phyloP scores from a whole-genome alignment of 75 land plant species.

The Azolla pinnata region DNA sequence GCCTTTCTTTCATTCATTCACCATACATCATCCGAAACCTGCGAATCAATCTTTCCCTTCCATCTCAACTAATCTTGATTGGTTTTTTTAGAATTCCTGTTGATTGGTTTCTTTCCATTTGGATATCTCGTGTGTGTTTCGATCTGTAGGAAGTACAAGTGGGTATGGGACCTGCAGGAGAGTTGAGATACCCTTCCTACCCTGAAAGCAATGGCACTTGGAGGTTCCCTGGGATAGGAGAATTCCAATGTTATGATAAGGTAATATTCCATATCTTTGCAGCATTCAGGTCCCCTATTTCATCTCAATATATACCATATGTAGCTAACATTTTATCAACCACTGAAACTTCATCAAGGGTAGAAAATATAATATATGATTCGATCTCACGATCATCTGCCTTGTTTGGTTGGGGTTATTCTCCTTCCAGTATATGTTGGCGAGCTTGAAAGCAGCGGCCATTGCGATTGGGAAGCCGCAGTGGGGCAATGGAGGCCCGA shows the following conservation, averaged over 20 bases:
- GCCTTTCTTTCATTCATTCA: background rate
- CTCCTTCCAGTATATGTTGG: slow-evolving; percentile 48
- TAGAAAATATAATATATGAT: no score
- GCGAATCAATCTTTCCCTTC: no score
- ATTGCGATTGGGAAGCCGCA: slow-evolving; percentile 34
- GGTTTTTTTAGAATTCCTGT: background rate
- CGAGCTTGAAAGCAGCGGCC: slow-evolving; percentile 49
- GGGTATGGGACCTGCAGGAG: slow-evolving; percentile 44
- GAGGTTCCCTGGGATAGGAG: slow-evolving; percentile 38
- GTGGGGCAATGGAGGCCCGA: slow-evolving; percentile 53
- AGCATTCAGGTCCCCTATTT: background rate
- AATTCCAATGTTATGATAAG: slow-evolving; percentile 38
- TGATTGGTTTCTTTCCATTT: background rate
- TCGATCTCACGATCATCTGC: no score
- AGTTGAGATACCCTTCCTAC: slow-evolving; percentile 33
- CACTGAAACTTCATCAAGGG: no score
- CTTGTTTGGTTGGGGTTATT: no score
- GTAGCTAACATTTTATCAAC: no score
- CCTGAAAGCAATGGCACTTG: slow-evolving; percentile 33
- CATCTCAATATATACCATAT: no score
- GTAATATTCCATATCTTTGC: background rate
- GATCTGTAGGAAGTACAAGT: slow-evolving; percentile 41
- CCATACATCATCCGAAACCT: no score
- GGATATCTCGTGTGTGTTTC: background rate
- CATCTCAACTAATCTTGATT: no score